phyloP scores from a whole-genome alignment of 148 eudicot species.

The Gaultheria prostrata region DNA sequence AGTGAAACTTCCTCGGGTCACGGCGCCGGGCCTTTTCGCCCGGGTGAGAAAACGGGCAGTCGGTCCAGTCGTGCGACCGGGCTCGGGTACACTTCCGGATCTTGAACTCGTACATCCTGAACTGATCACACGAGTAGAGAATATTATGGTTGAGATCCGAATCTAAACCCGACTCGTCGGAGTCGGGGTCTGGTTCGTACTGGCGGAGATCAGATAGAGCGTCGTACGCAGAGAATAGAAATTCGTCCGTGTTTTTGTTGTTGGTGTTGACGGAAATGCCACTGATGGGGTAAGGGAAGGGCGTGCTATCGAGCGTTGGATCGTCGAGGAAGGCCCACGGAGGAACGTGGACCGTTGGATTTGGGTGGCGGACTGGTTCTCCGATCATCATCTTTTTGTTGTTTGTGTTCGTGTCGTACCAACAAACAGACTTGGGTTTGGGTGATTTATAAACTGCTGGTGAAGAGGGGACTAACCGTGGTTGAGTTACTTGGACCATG shows the following conservation, averaged over 20 bases:
- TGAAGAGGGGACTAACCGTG: not conserved
- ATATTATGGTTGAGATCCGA: not conserved
- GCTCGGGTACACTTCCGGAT: not conserved
- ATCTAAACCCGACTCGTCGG: not conserved
- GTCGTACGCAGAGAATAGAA: not conserved
- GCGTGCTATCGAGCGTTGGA: not conserved
- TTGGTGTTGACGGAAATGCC: not conserved
- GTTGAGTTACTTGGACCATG: slow-evolving; percentile 1
- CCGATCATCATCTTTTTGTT: slow-evolving; percentile 14
- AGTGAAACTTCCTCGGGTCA: not conserved
- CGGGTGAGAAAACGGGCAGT: not conserved
- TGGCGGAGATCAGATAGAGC: not conserved
- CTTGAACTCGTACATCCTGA: slow-evolving; percentile 12
- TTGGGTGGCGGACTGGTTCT: not conserved
- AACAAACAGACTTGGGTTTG: not conserved
- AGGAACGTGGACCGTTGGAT: slow-evolving; percentile 20
- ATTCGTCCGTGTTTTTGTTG: not conserved
- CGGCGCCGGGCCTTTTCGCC: slow-evolving; percentile 13
- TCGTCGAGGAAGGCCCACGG: slow-evolving; percentile 17
- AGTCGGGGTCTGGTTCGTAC: not conserved
- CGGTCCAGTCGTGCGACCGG: slow-evolving; percentile 12
- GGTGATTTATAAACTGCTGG: slow-evolving; percentile 9
- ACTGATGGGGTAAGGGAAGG: not conserved
- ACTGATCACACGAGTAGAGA: not conserved
- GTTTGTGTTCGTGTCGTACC: not conserved